phyloP scores from a whole-genome alignment of 1,284 basidiomycete genomes.

The Fomitopsis betulina region DNA sequence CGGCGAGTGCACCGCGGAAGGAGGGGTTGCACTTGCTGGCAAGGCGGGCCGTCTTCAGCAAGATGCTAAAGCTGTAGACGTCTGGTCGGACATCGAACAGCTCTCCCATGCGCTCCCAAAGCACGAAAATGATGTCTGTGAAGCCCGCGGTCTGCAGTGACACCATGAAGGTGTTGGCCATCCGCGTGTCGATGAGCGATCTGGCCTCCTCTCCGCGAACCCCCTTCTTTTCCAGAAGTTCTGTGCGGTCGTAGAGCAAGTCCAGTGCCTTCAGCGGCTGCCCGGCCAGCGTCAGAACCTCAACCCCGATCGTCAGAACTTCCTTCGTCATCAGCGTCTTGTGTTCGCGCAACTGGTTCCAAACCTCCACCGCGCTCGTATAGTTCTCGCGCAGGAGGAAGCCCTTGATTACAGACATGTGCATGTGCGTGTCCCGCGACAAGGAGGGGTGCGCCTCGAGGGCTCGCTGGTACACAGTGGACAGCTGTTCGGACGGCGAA shows the following conservation, averaged over 20 bases:
- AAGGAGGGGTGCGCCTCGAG: slow-evolving; percentile 2
- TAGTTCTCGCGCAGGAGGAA: slow-evolving; percentile 39
- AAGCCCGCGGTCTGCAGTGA: slow-evolving; percentile 43
- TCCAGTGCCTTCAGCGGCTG: slow-evolving; percentile 44
- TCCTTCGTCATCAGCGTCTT: slow-evolving; percentile 35
- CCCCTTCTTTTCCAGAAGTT: slow-evolving; percentile 2
- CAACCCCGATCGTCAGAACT: slow-evolving; percentile 46
- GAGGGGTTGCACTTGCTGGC: slow-evolving; percentile 47
- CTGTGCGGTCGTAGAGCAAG: slow-evolving; percentile 34
- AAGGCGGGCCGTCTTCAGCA: slow-evolving; percentile 55
- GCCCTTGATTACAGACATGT: slow-evolving; percentile 49
- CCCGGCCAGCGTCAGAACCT: slow-evolving; percentile 41
- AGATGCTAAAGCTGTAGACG: slow-evolving; percentile 46
- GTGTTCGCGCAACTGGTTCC: slow-evolving; percentile 35
- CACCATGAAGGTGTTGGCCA: slow-evolving; percentile 53
- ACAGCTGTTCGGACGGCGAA: slow-evolving; percentile 27
- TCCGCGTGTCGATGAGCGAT: slow-evolving; percentile 23
- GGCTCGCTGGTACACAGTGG: slow-evolving; percentile 33
- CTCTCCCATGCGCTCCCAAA: slow-evolving; percentile 55
- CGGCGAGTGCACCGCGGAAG: slow-evolving; percentile 37
- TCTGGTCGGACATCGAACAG: slow-evolving; percentile 56
- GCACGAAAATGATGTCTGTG: slow-evolving; percentile 53
- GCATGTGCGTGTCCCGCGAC: slow-evolving; percentile 29
- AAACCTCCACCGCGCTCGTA: slow-evolving; percentile 37
- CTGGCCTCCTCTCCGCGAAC: background rate